A percentile compares a stretch with the other conserved stretches of the same genome.
These are phyloP conservation scores for Pythium pyrilobum DNA, from an alignment of 352 stramenopile species.

Conservation along the genomic window DNA sequence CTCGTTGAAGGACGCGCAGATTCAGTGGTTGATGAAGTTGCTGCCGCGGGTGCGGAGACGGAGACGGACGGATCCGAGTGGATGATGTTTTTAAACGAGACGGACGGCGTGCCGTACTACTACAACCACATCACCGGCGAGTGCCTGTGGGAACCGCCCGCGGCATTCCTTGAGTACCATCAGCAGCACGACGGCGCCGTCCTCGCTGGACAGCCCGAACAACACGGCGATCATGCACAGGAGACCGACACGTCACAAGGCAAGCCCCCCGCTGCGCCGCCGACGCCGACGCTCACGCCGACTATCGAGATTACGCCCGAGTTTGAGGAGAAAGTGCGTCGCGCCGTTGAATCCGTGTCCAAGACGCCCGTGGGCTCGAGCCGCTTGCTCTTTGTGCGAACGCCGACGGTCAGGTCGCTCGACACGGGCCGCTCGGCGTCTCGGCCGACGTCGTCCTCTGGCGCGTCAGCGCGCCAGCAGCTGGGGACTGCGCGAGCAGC, in stretches of 20 bases:
- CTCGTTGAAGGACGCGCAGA: too few species aligned
- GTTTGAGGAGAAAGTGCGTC: constrained; percentile 50
- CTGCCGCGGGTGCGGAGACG: background rate
- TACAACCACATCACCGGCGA: constrained; percentile 55
- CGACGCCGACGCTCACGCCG: background rate
- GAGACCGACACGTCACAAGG: background rate
- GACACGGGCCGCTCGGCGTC: background rate
- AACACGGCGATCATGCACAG: too few species aligned
- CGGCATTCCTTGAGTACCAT: constrained; percentile 43
- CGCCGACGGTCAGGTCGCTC: constrained; percentile 26
- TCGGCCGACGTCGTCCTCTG: constrained; percentile 11
- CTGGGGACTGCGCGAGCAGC: background rate
- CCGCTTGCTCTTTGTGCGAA: constrained; percentile 35
- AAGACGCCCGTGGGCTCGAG: constrained; percentile 41
- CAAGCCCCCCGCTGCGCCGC: background rate
- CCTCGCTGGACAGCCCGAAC: background rate
- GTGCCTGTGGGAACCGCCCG: constrained; percentile 62
- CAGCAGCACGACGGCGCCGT: constrained; percentile 11
- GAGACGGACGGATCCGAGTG: constrained; percentile 22
- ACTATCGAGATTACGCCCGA: constrained; percentile 28
- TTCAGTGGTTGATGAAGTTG: background rate
- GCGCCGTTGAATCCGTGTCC: constrained; percentile 35
- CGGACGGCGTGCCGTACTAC: constrained; percentile 62
- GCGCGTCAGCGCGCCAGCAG: constrained; percentile 1
- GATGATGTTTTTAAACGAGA: constrained; percentile 71